Conservation (phyloP, 2,329 filamentous ascomycete species). For the Xylariaceae sp. region DNA sequence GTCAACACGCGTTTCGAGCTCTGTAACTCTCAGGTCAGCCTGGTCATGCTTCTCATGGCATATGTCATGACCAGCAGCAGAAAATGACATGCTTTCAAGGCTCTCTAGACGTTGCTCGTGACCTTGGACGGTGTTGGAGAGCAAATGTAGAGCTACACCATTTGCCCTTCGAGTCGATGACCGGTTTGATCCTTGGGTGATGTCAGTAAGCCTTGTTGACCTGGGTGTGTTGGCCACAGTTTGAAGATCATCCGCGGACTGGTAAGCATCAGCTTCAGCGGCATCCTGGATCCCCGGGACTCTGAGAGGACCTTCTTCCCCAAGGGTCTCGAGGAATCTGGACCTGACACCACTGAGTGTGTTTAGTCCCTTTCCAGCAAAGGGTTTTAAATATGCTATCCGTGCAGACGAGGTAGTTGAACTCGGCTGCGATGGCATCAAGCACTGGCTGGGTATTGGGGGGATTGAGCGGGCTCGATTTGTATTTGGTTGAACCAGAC, state of each 20-base stretch:
- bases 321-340: slow-evolving; percentile 31
- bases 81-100: slow-evolving; percentile 66
- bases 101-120: slow-evolving; percentile 61
- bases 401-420: slow-evolving; percentile 49
- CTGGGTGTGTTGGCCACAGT: slow-evolving; percentile 32
- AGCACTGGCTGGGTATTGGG: slow-evolving; percentile 45
- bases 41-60: slow-evolving; percentile 63
- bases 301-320: slow-evolving; percentile 26
- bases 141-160: slow-evolving; percentile 38
- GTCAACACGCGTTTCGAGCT: slow-evolving; percentile 60
- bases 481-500: slow-evolving; percentile 37
- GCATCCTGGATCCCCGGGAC: slow-evolving; percentile 20
- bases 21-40: slow-evolving; percentile 60
- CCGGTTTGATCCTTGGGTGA: slow-evolving; percentile 19
- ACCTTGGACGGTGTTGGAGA: slow-evolving; percentile 50
- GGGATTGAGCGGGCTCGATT: slow-evolving; percentile 34
- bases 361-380: slow-evolving; percentile 50
- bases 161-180: slow-evolving; percentile 23
- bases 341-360: slow-evolving; percentile 42
- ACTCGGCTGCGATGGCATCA: slow-evolving; percentile 47
- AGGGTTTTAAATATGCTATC: slow-evolving; percentile 48
- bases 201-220: slow-evolving; percentile 24
- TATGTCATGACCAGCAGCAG: slow-evolving; percentile 60
- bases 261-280: slow-evolving; percentile 19
- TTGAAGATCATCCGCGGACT: slow-evolving; percentile 25